Conservation (phyloP, 441 rosid species). For the Populus hybrid region DNA sequence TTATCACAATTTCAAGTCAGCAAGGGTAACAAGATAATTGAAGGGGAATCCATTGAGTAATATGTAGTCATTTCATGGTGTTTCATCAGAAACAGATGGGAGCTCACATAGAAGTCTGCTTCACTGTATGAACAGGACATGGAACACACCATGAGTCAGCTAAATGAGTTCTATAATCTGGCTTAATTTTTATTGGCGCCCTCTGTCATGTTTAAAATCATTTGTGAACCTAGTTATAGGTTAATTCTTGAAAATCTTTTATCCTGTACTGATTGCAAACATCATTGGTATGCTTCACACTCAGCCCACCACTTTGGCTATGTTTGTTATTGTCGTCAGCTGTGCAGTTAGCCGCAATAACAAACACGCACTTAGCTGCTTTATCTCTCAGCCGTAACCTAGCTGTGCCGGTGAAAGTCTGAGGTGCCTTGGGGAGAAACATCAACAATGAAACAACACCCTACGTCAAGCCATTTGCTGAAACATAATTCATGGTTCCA, state of each 20-base stretch:
- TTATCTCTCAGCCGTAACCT: not conserved
- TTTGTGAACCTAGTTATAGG: not conserved
- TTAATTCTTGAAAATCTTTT: not conserved
- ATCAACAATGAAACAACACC: not conserved
- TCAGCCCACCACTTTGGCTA: not conserved
- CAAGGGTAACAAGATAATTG: not conserved
- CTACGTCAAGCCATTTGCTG: not conserved
- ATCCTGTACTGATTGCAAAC: not conserved
- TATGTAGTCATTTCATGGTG: not conserved
- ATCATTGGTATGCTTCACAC: not conserved
- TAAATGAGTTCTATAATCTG: not conserved
- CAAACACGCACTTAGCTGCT: not conserved
- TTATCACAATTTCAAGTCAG: not conserved
- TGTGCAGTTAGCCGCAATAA: not conserved
- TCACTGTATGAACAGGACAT: not conserved
- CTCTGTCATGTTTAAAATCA: not conserved
- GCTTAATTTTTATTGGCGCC: not conserved
- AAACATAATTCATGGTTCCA: not conserved
- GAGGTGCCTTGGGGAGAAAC: not conserved
- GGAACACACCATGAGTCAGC: not conserved
- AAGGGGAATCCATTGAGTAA: not conserved
- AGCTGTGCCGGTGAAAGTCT: not conserved
- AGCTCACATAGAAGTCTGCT: not conserved
- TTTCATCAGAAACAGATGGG: not conserved
- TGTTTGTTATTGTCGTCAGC: not conserved